A percentile compares a stretch with the other conserved stretches of the same genome.
phyloP scores from a whole-genome alignment of 805 yeast species.

The Saccharomyces cerevisiae region DNA sequence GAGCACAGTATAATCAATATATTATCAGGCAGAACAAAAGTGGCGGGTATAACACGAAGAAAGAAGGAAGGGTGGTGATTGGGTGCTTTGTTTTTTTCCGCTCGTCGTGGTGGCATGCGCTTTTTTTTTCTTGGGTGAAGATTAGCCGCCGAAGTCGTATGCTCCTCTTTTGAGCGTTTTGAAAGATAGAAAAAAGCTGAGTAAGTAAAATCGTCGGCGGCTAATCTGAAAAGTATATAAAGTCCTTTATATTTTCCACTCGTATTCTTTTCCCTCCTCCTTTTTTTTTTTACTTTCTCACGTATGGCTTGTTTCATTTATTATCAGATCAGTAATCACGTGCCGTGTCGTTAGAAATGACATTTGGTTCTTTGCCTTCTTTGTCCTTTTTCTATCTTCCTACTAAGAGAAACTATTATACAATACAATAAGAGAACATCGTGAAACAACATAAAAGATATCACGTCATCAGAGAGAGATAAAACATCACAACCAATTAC shows the following conservation, averaged over 20 bases:
- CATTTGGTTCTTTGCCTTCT: not conserved
- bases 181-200: not conserved
- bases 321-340: not conserved
- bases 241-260: not conserved
- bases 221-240: not conserved
- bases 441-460: not conserved
- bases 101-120: not conserved
- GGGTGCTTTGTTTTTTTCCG: not conserved
- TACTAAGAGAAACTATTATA: not conserved
- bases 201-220: not conserved
- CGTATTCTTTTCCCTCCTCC: not conserved
- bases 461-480: not conserved
- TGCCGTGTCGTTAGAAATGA: not conserved
- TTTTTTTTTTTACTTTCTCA: not conserved
- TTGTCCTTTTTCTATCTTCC: not conserved
- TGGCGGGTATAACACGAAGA: not conserved
- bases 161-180: not conserved
- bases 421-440: not conserved
- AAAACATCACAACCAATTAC: not conserved
- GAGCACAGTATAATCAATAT: not conserved
- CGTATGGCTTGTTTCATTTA: too few relatives aligned
- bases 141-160: not conserved
- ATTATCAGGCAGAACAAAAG: too few relatives aligned
- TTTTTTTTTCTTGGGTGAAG: not conserved
- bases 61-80: not conserved